phyloP scores from a whole-genome alignment of 768 basidiomycete species.

The Tricholoma bakamatsutake region DNA sequence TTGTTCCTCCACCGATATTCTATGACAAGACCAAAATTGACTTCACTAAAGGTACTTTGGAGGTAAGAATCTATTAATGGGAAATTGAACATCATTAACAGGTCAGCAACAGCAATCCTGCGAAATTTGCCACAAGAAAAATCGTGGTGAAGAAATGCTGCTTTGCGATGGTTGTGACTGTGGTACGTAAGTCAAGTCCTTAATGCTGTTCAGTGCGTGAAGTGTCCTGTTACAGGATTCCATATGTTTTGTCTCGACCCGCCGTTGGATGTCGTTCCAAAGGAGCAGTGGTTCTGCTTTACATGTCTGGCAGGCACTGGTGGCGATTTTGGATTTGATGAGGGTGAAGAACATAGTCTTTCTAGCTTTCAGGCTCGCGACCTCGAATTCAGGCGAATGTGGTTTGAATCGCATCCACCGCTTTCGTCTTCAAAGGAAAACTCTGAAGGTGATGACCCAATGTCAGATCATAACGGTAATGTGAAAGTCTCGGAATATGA shows the following conservation, averaged over 20 bases:
- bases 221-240: slow-evolving; percentile 54
- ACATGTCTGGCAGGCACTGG: slow-evolving; percentile 88
- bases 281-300: slow-evolving; percentile 95
- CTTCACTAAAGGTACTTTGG: slow-evolving; percentile 39
- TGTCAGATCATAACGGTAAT: slow-evolving; percentile 50
- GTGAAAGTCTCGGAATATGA: slow-evolving; percentile 80
- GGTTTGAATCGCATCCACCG: slow-evolving; percentile 81
- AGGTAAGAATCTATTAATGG: slow-evolving; percentile 39
- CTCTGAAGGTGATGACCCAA: slow-evolving; percentile 38
- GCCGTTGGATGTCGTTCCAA: slow-evolving; percentile 78
- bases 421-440: slow-evolving; percentile 22
- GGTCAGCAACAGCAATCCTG: slow-evolving; percentile 61
- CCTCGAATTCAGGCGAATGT: slow-evolving; percentile 78
- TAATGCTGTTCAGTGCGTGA: slow-evolving; percentile 3
- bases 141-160: slow-evolving; percentile 87
- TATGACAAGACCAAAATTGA: slow-evolving; percentile 41
- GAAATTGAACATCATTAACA: slow-evolving; percentile 20
- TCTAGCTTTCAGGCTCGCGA: slow-evolving; percentile 91
- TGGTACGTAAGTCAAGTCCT: slow-evolving; percentile 24
- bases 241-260: slow-evolving; percentile 97
- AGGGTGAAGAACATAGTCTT: slow-evolving; percentile 93
- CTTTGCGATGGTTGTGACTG: slow-evolving; percentile 50
- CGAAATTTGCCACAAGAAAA: slow-evolving; percentile 89
- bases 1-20: slow-evolving; percentile 41
- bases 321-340: slow-evolving; percentile 96